Evolutionary conservation across 2,329 filamentous ascomycete species (phyloP).

Genomic region (Aureobasidium sp.): DNA sequence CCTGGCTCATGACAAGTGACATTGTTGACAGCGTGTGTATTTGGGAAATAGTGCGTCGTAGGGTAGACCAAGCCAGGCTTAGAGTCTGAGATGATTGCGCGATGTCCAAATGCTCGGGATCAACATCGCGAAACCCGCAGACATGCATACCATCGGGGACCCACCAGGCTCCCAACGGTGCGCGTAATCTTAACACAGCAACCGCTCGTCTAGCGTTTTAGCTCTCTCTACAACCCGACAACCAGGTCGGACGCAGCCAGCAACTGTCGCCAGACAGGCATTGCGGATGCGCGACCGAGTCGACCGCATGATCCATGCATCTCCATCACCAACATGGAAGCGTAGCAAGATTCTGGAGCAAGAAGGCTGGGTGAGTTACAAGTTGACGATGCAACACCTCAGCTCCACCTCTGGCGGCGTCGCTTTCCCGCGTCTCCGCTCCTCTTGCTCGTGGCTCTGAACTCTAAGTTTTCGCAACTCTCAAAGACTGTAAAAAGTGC

Average conservation of each 20-base stretch:
- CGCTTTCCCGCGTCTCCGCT: conserved; percentile 3
- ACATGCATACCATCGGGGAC: conserved; percentile 10
- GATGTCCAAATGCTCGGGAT: conserved; percentile 7
- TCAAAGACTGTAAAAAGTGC: neutral
- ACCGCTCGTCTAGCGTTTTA: conserved; percentile 8
- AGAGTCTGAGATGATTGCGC: conserved; percentile 10
- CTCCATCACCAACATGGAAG: neutral
- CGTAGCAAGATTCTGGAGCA: neutral
- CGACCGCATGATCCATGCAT: neutral
- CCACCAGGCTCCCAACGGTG: neutral
- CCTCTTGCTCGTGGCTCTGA: conserved; percentile 4
- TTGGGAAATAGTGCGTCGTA: neutral
- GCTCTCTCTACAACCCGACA: conserved; percentile 6
- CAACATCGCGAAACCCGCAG: conserved; percentile 4
- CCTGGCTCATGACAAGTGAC: conserved; percentile 1
- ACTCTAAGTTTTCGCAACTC: neutral
- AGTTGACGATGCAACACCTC: neutral
- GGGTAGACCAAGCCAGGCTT: neutral
- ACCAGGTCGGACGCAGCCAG: conserved; percentile 9
- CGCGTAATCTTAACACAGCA: conserved; percentile 13
- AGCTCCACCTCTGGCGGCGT: conserved; percentile 8
- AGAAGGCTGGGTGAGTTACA: neutral
- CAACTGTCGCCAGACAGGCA: neutral
- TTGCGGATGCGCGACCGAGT: neutral
- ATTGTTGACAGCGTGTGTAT: neutral